Evolutionary conservation across 1,139 yeast genomes (phyloP).

Genomic region (Scheffersomyces illinoinensis): DNA sequence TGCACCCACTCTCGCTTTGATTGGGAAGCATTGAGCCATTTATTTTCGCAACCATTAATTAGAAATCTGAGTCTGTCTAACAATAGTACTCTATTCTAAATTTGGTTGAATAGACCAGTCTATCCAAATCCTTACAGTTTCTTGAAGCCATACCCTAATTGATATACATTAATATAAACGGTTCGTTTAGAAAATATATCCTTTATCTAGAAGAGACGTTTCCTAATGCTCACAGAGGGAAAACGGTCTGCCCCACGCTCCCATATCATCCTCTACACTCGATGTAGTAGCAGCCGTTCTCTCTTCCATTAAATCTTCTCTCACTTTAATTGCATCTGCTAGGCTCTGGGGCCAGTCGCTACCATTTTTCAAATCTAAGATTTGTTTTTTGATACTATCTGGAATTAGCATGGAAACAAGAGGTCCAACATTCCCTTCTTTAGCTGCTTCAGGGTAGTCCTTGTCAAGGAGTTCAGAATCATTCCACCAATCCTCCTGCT

Average conservation of each 20-base stretch:
- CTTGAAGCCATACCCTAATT: neutral
- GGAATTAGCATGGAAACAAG: neutral
- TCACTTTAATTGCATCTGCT: conserved; percentile 24
- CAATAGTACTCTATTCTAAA: no score
- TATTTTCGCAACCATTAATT: neutral
- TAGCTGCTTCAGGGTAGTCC: conserved; percentile 6
- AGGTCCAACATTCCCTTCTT: conserved; percentile 4
- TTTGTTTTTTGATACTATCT: conserved; percentile 6
- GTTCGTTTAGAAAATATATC: no score
- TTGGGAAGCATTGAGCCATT: neutral
- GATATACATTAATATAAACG: no score
- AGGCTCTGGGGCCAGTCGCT: conserved; percentile 22
- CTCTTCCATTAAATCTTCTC: conserved; percentile 37
- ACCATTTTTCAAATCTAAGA: conserved; percentile 7
- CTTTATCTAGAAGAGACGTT: neutral
- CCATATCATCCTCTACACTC: conserved; percentile 11
- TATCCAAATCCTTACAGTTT: neutral
- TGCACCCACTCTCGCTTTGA: neutral
- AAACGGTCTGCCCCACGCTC: conserved; percentile 20
- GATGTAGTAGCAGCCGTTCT: conserved; percentile 13
- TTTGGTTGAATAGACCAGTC: no score
- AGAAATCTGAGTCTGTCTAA: neutral
- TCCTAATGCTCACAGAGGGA: conserved; percentile 32
- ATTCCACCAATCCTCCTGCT: conserved; percentile 41
- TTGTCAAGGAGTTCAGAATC: conserved; percentile 8